Percentiles rank a stretch among this genome's conserved stretches.
Conservation (phyloP, 148 eudicot genomes). For the Chenopodium formosanum region DNA sequence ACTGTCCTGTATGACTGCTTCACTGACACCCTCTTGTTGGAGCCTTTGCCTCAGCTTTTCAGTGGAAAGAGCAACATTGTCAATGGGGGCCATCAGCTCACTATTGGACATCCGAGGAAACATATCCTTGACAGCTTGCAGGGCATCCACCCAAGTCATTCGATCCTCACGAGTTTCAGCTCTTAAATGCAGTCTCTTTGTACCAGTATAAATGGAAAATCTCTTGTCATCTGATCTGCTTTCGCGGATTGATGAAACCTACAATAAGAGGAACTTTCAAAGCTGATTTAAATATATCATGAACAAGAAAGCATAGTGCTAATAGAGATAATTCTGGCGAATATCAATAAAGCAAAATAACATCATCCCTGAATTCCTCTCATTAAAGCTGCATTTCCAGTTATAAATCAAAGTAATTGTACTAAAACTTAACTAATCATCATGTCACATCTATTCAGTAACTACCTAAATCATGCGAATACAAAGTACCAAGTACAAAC, state of each 20-base stretch:
- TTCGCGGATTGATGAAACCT: constrained; percentile 83
- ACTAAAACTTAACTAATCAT: too few relatives aligned
- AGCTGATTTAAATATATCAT: too few relatives aligned
- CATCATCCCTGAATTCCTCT: too few relatives aligned
- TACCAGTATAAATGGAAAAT: constrained; percentile 87
- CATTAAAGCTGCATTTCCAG: too few relatives aligned
- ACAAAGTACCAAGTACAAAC: neutral
- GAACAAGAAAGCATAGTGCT: too few relatives aligned
- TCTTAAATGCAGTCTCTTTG: constrained; percentile 83
- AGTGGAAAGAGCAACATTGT: constrained; percentile 54
- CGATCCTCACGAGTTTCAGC: constrained; percentile 79
- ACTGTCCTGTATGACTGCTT: constrained; percentile 64
- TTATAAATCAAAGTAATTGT: too few relatives aligned
- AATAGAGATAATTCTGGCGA: too few relatives aligned
- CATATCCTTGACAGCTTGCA: constrained; percentile 86
- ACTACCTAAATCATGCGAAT: neutral
- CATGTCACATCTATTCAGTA: neutral
- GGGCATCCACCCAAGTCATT: constrained; percentile 74
- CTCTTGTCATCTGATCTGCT: constrained; percentile 92
- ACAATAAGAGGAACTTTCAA: neutral
- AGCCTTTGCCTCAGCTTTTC: constrained; percentile 69
- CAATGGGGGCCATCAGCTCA: constrained; percentile 67
- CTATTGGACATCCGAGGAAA: constrained; percentile 84
- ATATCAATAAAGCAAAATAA: too few relatives aligned
- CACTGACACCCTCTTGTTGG: constrained; percentile 67